Conservation (phyloP, 495 filamentous ascomycete species). For the Penicillium egyptiacum region DNA sequence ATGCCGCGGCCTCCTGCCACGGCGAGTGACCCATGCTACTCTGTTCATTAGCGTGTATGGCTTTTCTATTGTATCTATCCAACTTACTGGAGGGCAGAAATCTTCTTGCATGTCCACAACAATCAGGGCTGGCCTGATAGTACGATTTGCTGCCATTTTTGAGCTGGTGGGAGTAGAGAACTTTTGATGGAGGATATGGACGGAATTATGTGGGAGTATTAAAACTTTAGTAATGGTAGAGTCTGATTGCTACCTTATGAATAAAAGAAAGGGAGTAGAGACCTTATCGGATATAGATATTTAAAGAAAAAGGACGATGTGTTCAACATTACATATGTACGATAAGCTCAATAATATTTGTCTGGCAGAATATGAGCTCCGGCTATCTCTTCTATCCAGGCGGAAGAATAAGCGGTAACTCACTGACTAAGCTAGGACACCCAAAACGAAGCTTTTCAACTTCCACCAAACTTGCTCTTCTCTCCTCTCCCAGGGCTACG, state of each 20-base stretch:
- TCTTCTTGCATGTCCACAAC: slow-evolving; percentile 94
- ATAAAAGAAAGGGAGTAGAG: not conserved
- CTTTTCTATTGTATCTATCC: not conserved
- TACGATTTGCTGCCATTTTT: slow-evolving; percentile 14
- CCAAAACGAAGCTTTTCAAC: slow-evolving; percentile 23
- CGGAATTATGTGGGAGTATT: not conserved
- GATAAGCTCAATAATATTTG: not conserved
- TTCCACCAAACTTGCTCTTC: slow-evolving; percentile 20
- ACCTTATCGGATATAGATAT: not conserved
- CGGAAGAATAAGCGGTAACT: not conserved
- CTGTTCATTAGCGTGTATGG: slow-evolving; percentile 16
- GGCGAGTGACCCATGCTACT: slow-evolving; percentile 76
- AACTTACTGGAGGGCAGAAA: slow-evolving; percentile 82
- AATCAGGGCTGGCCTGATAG: slow-evolving; percentile 53
- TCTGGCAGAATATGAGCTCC: slow-evolving; percentile 3
- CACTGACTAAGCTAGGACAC: slow-evolving; percentile 32
- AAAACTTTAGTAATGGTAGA: not conserved
- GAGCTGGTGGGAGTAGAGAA: not conserved
- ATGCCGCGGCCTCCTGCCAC: slow-evolving; percentile 71
- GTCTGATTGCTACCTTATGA: not conserved
- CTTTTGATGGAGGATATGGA: not conserved
- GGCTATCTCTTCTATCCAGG: not conserved
- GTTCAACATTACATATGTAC: not conserved
- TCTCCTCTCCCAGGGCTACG: slow-evolving; percentile 39
- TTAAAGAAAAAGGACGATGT: not conserved